A percentile compares a stretch with the other conserved stretches of the same genome.
These are phyloP conservation scores for Pisolithus microcarpus DNA, from an alignment of 768 basidiomycete species.

Conservation along the genomic window DNA sequence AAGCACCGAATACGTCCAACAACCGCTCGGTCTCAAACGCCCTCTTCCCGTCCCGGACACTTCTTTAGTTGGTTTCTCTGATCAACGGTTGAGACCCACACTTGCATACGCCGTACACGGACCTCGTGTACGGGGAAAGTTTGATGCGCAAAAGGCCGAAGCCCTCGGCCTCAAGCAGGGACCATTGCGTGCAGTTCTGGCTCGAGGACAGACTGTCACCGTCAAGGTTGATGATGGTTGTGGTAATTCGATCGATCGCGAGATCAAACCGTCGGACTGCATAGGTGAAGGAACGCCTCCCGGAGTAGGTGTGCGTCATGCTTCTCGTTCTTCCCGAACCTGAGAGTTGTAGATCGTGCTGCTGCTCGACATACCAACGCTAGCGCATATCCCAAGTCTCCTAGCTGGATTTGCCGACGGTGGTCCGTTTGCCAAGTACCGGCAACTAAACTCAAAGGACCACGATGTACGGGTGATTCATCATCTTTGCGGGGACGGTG, in stretches of 20 bases:
- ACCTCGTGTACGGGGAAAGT: conserved; percentile 57
- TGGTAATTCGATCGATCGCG: conserved; percentile 37
- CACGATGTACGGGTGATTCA: conserved; percentile 46
- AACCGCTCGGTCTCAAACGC: conserved; percentile 12
- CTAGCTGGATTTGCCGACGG: conserved; percentile 40
- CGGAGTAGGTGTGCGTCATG: conserved; percentile 28
- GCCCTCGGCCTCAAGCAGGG: conserved; percentile 59
- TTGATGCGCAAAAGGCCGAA: conserved; percentile 58
- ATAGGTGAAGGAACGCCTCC: conserved; percentile 47
- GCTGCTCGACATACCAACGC: conserved; percentile 65
- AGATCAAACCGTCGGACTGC: conserved; percentile 54
- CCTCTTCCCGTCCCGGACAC: conserved; percentile 20
- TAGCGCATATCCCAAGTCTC: conserved; percentile 48
- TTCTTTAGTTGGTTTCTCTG: conserved; percentile 9
- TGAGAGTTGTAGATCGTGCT: conserved; percentile 43
- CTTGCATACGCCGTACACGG: conserved; percentile 48
- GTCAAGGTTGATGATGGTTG: conserved; percentile 43
- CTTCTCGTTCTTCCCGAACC: background rate
- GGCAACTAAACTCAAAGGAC: conserved; percentile 37
- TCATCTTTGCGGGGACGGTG: conserved; percentile 65
- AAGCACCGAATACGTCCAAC: conserved; percentile 6
- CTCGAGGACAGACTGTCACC: conserved; percentile 56
- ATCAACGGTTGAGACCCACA: conserved; percentile 26
- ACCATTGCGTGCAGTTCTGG: conserved; percentile 50
- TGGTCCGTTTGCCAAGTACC: conserved; percentile 42